Evolutionary conservation across 2,329 filamentous ascomycete species (phyloP), one percentile per base, ranked within the genome.

Genomic region (Drechmeria coniospora): DNA sequence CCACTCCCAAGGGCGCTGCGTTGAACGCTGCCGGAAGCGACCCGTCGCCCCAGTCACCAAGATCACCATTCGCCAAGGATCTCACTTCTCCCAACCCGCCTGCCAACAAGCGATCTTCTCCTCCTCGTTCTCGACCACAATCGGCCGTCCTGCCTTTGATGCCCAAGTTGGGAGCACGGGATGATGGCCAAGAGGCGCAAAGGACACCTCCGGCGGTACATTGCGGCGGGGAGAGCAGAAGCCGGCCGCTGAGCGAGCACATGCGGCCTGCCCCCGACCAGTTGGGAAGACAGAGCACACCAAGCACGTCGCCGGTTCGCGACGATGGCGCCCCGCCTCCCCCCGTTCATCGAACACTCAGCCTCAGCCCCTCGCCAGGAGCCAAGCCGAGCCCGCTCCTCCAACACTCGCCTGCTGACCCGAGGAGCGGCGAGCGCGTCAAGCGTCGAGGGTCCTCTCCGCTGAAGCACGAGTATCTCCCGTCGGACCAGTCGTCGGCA

Each of bases 401-500:
- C 33, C 38, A 33, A 30, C 39, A 31, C 8, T 39, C 27, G 35
- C 15, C 26, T 3, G 36, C 33, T 62, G 74, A 57, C 41, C 50
- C 40, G 47, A 54, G 47, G 42, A 50, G 41, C 39, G 49, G 49
- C 18, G 44, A 42, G 37, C 63, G 50, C 50, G 38, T 70, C 14
- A 69, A 77, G 45, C 72, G 86, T 24, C 73, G 84, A 12, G 79
- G 74, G 2, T 95, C 90, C 0, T 98, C 90, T 2, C 90, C 90
- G 1, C 61, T 98, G 27, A 98, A 98, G 57, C 87, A 95, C 47
- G 87, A 98, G 54, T 98, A 94, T 43, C 77, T 86, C 36, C 87
- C 87, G 10, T 95, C 90, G 1, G 70, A 75, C 27, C 53, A 62
- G 26, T 73, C 68, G 0, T 74, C 70, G 1, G 57, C 71, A 23